Base-by-base conservation (phyloP, 169 alveolate genomes). In the Babesia ovata region DNA sequence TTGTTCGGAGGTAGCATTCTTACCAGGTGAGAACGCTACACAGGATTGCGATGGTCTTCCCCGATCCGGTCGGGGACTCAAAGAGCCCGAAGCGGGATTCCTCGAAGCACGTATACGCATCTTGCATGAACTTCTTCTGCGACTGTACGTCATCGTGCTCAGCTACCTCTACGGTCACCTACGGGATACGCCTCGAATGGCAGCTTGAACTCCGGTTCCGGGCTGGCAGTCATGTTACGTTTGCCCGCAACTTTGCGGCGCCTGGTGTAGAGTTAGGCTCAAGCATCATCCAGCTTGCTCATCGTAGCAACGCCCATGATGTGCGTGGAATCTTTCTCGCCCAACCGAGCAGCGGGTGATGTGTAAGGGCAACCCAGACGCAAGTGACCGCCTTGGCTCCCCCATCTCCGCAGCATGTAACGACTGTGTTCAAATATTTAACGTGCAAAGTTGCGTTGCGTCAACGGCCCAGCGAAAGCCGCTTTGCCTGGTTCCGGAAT, bases 31-130 rank as follows among this genome's bases (percentile, higher is more conserved):
- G 78, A 28, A 94, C 77, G 22, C 98, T 87, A 69, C 97, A 94
- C 24, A 96, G 86, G 33, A 96, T 78, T 69, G 97, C 91, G 48
- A 96, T 44, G 39, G 99, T 96, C 75, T 97, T 97, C 16, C 99
- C 99, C 22, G 99, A 96, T 17, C 99, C 99, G 11, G 99, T 97
- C 1, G 99, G 99, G 6, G 98, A 93, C 86, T 96, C 99, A 36
- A 97, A 79, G 52, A 95, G 92, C 29, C 97, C 99, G 75, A 95
- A 91, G 36, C 91, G 78, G 7, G 91, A 84, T 17, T 85, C 67
- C 10, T 82, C 89, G 22, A 82, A 60, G 58, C 84, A 71, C 28
- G 21, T 33, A 61, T 73, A 82, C 28, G 89, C 85, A 53, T 82
- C 85, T 17, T 73, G 14, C 85, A 82, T 82, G 52, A 82, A 73